Evolutionary conservation across 192 early-diverging fungal genomes (phyloP).

Genomic region (Blastocladiella britannica): DNA sequence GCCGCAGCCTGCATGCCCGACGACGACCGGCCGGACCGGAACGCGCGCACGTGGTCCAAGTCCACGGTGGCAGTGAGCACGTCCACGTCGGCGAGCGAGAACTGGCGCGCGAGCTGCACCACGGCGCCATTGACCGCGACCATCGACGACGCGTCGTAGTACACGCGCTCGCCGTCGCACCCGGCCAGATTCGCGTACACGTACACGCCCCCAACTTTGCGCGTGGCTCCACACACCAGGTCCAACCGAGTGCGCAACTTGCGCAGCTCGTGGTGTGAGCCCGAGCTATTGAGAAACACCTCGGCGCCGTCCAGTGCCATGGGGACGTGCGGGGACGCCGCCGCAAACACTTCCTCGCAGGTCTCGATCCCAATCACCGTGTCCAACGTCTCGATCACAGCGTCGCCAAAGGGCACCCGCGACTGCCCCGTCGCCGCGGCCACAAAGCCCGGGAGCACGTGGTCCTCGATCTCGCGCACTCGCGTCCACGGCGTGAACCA

Average conservation of each 20-base stretch:
- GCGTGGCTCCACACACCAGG: conserved; percentile 71
- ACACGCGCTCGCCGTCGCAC: conserved; percentile 93
- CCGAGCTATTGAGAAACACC: conserved; percentile 87
- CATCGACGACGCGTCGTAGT: conserved; percentile 88
- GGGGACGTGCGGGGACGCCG: conserved; percentile 79
- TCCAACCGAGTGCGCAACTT: conserved; percentile 74
- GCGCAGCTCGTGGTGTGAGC: conserved; percentile 87
- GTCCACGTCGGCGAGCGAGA: conserved; percentile 84
- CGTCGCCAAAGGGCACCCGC: conserved; percentile 79
- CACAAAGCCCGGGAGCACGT: conserved; percentile 62
- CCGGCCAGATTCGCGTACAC: conserved; percentile 92
- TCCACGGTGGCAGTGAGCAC: conserved; percentile 80
- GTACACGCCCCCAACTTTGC: conserved; percentile 85
- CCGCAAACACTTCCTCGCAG: conserved; percentile 96
- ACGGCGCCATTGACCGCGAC: conserved; percentile 76
- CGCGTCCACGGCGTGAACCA: conserved; percentile 84
- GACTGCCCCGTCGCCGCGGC: conserved; percentile 55
- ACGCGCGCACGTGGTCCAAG: conserved; percentile 66
- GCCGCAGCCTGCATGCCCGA: conserved; percentile 58
- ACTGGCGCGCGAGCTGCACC: conserved; percentile 76
- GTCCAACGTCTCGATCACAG: conserved; percentile 60
- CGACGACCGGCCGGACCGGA: conserved; percentile 44
- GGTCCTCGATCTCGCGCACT: conserved; percentile 40
- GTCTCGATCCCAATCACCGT: conserved; percentile 81
- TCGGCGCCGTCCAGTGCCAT: conserved; percentile 91